phyloP scores from a whole-genome alignment of 805 yeast species.

The Yamadazyma sp. region DNA sequence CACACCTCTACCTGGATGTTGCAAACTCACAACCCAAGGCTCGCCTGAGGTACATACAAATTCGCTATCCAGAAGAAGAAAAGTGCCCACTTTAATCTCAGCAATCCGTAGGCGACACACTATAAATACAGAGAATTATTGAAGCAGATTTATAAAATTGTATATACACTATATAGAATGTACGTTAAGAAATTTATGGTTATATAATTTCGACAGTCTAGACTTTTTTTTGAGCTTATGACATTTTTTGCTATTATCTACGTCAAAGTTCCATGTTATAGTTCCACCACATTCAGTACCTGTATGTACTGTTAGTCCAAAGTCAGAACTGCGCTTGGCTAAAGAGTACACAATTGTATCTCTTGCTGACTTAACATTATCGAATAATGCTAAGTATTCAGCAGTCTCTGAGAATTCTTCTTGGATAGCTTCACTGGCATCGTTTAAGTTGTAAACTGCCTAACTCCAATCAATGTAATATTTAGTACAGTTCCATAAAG shows the following conservation, averaged over 20 bases:
- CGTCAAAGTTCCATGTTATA: not conserved
- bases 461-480: not conserved
- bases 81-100: not conserved
- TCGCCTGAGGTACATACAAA: slow-evolving; percentile 2
- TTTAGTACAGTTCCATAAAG: slow-evolving; percentile 1
- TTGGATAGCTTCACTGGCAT: slow-evolving; percentile 1
- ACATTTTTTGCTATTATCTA: not conserved
- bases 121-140: slow-evolving; percentile 1
- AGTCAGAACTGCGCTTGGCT: slow-evolving; percentile 1
- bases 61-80: slow-evolving; percentile 3
- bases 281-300: not conserved
- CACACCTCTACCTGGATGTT: slow-evolving; percentile 3
- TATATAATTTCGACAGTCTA: not conserved
- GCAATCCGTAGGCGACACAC: not conserved
- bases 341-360: slow-evolving; percentile 1
- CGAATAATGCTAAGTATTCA: slow-evolving; percentile 2
- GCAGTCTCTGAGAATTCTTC: not conserved
- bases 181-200: not conserved
- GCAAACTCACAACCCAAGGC: slow-evolving; percentile 3
- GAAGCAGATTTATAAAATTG: not conserved
- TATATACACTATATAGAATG: not conserved
- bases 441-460: not conserved
- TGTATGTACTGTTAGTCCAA: slow-evolving; percentile 3
- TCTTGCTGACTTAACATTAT: slow-evolving; percentile 1
- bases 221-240: not conserved